Percentiles rank a stretch among this genome's conserved stretches.
Conservation (phyloP, 2,329 filamentous ascomycete genomes). For the Aspergillus glaucus region DNA sequence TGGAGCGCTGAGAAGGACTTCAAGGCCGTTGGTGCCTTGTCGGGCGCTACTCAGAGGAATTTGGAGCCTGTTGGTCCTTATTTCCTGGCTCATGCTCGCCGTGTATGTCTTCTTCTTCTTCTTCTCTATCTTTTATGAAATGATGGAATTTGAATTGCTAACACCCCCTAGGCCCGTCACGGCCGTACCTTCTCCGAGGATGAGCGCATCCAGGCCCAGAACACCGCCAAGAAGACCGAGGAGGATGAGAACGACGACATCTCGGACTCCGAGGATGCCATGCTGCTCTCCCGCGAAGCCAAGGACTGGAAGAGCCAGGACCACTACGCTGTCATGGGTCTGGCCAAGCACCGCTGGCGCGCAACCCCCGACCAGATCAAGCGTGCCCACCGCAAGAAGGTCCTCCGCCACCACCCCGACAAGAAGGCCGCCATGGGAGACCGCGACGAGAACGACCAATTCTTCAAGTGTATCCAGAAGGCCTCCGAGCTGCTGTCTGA, state of each 20-base stretch:
- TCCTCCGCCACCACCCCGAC: constrained; percentile 96
- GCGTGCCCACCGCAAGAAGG: constrained; percentile 98
- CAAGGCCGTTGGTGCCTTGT: constrained; percentile 73
- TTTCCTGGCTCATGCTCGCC: constrained; percentile 94
- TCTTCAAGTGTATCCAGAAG: constrained; percentile 99
- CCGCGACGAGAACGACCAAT: constrained; percentile 81
- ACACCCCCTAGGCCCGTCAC: constrained; percentile 59
- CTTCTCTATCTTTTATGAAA: constrained; percentile 1
- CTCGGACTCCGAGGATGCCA: constrained; percentile 86
- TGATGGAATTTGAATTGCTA: constrained; percentile 8
- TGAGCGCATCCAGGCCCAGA: constrained; percentile 91
- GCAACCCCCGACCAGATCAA: constrained; percentile 98
- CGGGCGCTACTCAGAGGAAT: constrained; percentile 71
- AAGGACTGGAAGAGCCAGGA: constrained; percentile 99
- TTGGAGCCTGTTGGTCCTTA: constrained; percentile 95
- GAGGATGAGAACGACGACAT: constrained; percentile 85
- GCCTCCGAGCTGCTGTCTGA: constrained; percentile 90
- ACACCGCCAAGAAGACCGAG: constrained; percentile 92
- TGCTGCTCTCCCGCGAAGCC: constrained; percentile 86
- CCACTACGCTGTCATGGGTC: constrained; percentile 92
- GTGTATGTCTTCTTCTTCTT: constrained; percentile 49
- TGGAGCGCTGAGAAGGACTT: constrained; percentile 87
- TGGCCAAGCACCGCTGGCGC: constrained; percentile 85
- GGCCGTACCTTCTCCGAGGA: constrained; percentile 98
- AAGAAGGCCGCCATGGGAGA: constrained; percentile 91